A percentile compares a stretch with the other conserved stretches of the same genome.
These are phyloP conservation scores for Aurifilum marmelostoma DNA, from an alignment of 2,329 filamentous ascomycete genomes.

Conservation along the genomic window DNA sequence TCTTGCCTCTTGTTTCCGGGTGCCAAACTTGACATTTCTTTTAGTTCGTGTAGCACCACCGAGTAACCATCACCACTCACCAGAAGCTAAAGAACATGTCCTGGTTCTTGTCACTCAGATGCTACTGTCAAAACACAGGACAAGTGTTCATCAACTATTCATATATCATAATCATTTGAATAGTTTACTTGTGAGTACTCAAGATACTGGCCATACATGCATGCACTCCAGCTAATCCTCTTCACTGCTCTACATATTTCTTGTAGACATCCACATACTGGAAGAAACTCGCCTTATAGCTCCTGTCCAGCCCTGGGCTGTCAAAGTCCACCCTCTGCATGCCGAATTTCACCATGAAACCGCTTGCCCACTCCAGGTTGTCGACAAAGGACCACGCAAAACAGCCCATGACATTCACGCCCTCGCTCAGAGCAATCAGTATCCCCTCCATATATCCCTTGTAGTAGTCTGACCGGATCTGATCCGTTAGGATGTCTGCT, in stretches of 20 bases:
- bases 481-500: constrained; percentile 22
- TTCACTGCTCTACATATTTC: constrained; percentile 14
- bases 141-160: not conserved
- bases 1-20: not conserved
- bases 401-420: constrained; percentile 17
- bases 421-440: constrained; percentile 19
- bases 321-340: constrained; percentile 20
- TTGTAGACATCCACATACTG: constrained; percentile 22
- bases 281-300: constrained; percentile 25
- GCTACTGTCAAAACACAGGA: not conserved
- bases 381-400: constrained; percentile 24
- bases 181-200: no score
- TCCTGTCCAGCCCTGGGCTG: constrained; percentile 17
- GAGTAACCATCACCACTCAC: not conserved
- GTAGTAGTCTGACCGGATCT: constrained; percentile 24
- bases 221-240: not conserved
- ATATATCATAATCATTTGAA: not conserved
- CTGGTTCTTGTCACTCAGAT: not conserved
- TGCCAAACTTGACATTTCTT: no score
- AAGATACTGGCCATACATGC: not conserved
- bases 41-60: no score
- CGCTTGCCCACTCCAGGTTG: constrained; percentile 21
- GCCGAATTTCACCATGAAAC: constrained; percentile 18
- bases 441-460: constrained; percentile 22
- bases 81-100: not conserved